Percentiles rank a stretch among this genome's conserved stretches.
Evolutionary conservation across 768 basidiomycete species (phyloP).

Genomic region (Termitomyces heimii): DNA sequence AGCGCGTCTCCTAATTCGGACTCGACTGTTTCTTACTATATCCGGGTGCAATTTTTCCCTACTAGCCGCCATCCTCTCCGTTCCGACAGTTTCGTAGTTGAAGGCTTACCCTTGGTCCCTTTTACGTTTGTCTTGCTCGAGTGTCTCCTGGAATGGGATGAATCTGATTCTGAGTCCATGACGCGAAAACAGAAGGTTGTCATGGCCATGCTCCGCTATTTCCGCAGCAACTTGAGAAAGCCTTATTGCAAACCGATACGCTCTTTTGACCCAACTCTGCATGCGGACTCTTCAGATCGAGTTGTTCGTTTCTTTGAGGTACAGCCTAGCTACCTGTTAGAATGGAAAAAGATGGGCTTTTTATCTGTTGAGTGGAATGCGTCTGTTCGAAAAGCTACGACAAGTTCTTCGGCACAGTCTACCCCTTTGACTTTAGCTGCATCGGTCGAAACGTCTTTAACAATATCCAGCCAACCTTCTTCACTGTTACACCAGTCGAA

Average conservation of each 20-base stretch:
- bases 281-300: conserved; percentile 1
- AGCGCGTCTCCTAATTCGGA: neutral
- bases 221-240: conserved; percentile 1
- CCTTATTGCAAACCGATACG: conserved; percentile 7
- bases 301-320: neutral
- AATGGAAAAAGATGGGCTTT: conserved; percentile 9
- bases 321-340: neutral
- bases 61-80: neutral
- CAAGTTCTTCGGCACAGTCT: neutral
- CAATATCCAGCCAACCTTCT: neutral
- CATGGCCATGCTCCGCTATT: conserved; percentile 7
- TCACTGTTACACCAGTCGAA: neutral
- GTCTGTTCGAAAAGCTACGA: neutral
- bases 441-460: neutral
- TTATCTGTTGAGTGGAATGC: neutral
- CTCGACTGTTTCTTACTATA: neutral
- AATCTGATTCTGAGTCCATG: neutral
- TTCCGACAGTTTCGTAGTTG: neutral
- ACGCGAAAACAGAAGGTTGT: neutral
- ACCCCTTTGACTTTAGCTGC: neutral
- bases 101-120: conserved; percentile 6
- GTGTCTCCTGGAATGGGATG: conserved; percentile 8
- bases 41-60: neutral
- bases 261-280: conserved; percentile 6
- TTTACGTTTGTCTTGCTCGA: conserved; percentile 7